Evolutionary conservation across 495 filamentous ascomycete species (phyloP).

Genomic region (Penicillium samsonianum): DNA sequence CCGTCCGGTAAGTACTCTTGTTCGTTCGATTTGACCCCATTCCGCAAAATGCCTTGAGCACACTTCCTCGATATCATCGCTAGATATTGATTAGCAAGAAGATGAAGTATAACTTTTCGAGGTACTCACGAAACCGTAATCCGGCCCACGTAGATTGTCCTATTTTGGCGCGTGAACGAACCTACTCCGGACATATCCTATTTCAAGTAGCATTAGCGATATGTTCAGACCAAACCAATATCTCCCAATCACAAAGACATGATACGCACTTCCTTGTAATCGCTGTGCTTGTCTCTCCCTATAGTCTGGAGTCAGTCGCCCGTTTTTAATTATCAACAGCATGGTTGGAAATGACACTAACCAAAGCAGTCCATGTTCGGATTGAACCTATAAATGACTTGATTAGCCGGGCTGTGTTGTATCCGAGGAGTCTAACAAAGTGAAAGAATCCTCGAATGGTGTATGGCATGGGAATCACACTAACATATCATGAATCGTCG

Average conservation of each 20-base stretch:
- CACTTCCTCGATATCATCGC: conserved; percentile 94
- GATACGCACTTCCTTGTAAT: conserved; percentile 39
- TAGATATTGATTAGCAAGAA: neutral
- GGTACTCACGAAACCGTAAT: conserved; percentile 4
- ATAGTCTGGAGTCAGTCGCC: neutral
- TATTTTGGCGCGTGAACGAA: conserved; percentile 82
- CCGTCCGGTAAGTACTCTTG: conserved; percentile 82
- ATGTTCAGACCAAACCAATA: neutral
- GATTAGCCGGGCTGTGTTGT: neutral
- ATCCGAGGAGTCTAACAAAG: neutral
- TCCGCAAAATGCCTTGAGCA: conserved; percentile 90
- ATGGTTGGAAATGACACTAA: conserved; percentile 47
- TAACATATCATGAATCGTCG: conserved; percentile 64
- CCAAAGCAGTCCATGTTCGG: conserved; percentile 94
- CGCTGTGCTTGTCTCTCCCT: conserved; percentile 23
- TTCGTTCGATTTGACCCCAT: conserved; percentile 80
- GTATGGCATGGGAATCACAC: neutral
- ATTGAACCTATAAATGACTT: conserved; percentile 52
- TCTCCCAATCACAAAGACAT: conserved; percentile 43
- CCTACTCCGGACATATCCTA: conserved; percentile 94
- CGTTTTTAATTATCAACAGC: neutral
- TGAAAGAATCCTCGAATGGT: neutral
- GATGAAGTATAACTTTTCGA: no score
- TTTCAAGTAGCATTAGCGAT: conserved; percentile 58
- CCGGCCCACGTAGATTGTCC: conserved; percentile 85